Conservation (phyloP, 139 green algal species). For the Choricystis sp. region DNA sequence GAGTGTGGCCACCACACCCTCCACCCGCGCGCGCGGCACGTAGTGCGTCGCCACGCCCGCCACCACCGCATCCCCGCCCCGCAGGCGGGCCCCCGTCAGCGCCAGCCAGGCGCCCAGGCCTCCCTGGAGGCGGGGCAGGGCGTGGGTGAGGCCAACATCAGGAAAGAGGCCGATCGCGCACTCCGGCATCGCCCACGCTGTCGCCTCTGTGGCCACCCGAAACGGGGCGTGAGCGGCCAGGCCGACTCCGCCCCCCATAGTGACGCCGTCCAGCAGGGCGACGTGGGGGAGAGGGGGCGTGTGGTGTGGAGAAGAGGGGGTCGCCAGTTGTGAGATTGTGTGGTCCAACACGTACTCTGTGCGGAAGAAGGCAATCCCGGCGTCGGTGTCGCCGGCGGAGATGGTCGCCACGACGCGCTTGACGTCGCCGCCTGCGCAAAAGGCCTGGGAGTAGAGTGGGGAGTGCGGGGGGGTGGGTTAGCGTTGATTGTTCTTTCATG, state of each 20-base stretch:
- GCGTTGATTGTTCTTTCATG: too few relatives aligned
- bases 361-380: slow-evolving; percentile 22
- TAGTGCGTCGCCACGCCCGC: slow-evolving; percentile 73
- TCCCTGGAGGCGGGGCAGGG: slow-evolving; percentile 47
- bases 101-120: slow-evolving; percentile 60
- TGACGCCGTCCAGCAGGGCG: slow-evolving; percentile 76
- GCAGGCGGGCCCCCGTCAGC: slow-evolving; percentile 57
- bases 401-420: slow-evolving; percentile 34
- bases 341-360: slow-evolving; percentile 36
- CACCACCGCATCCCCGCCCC: slow-evolving; percentile 44
- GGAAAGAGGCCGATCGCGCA: slow-evolving; percentile 86
- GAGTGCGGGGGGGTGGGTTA: neutral
- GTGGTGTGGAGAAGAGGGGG: too few relatives aligned
- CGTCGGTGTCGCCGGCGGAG: slow-evolving; percentile 5
- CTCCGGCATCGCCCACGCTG: slow-evolving; percentile 96
- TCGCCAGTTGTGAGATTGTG: slow-evolving; percentile 18
- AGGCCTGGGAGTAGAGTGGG: slow-evolving; percentile 35
- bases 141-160: slow-evolving; percentile 75
- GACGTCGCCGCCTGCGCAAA: slow-evolving; percentile 75
- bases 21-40: slow-evolving; percentile 26
- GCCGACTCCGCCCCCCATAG: slow-evolving; percentile 82
- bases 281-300: slow-evolving; percentile 50
- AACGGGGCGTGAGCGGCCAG: slow-evolving; percentile 72
- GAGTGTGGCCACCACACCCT: neutral
- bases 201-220: slow-evolving; percentile 75